Percentiles rank a stretch among this genome's conserved stretches.
Evolutionary conservation across 1,284 basidiomycete species (phyloP).

Genomic region (Microstroma glucosiphilum): DNA sequence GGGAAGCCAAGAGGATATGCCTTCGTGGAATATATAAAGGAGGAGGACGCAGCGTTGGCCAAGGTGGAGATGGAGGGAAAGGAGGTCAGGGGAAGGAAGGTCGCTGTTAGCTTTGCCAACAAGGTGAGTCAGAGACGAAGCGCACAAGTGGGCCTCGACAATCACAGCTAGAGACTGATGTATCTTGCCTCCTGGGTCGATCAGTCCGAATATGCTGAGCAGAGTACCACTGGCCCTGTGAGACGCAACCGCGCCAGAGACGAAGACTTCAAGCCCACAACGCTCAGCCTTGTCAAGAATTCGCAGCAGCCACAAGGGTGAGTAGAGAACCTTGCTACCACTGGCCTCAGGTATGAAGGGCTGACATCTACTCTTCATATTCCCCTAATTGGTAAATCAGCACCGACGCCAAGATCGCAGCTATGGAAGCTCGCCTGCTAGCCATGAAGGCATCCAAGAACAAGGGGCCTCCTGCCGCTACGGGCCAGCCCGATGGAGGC

Average conservation of each 20-base stretch:
- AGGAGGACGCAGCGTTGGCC: slow-evolving; percentile 73
- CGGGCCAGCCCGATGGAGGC: not conserved
- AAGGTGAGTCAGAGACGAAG: slow-evolving; percentile 57
- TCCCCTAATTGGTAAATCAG: slow-evolving; percentile 9
- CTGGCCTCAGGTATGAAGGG: no score
- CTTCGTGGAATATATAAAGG: slow-evolving; percentile 75
- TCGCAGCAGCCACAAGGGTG: slow-evolving; percentile 62
- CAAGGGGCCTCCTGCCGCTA: not conserved
- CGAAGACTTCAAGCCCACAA: slow-evolving; percentile 69
- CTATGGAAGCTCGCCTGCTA: slow-evolving; percentile 86
- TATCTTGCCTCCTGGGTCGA: no score
- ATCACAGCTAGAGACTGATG: no score
- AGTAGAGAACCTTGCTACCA: slow-evolving; percentile 27
- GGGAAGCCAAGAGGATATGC: slow-evolving; percentile 93
- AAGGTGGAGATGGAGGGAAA: slow-evolving; percentile 70
- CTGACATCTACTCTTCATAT: slow-evolving; percentile 4
- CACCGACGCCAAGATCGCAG: slow-evolving; percentile 80
- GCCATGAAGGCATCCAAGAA: slow-evolving; percentile 56
- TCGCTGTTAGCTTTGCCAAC: slow-evolving; percentile 81
- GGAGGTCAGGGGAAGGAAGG: slow-evolving; percentile 73
- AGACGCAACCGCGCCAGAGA: slow-evolving; percentile 19
- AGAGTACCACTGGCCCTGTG: not conserved
- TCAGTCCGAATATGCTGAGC: not conserved
- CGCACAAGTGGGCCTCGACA: not conserved
- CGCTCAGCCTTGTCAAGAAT: slow-evolving; percentile 77